These are phyloP conservation scores for Margaritispora aquatica DNA, from an alignment of 495 filamentous ascomycete genomes.

Conservation along the genomic window DNA sequence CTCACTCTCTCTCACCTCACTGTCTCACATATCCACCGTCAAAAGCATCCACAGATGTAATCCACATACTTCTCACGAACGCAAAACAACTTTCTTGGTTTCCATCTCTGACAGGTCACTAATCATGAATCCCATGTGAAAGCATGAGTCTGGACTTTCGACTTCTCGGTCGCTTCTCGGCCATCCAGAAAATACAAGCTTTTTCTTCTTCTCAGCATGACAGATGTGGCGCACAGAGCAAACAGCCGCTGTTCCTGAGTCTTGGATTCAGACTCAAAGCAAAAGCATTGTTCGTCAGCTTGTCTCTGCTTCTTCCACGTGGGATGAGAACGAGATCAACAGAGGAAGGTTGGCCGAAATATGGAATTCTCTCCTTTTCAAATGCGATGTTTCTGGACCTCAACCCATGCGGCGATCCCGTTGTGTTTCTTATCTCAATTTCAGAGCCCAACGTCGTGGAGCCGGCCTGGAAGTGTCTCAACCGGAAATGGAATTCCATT, in stretches of 20 bases:
- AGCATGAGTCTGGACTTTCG: background rate
- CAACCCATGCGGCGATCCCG: constrained; percentile 6
- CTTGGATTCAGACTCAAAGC: background rate
- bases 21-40: background rate
- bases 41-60: background rate
- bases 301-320: background rate
- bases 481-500: background rate
- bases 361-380: background rate
- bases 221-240: background rate
- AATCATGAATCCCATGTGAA: background rate
- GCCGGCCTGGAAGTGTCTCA: background rate
- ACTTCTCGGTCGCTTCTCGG: background rate
- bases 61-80: background rate
- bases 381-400: background rate
- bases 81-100: background rate
- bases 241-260: background rate
- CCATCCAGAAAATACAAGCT: background rate
- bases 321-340: no score
- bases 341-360: background rate
- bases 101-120: background rate
- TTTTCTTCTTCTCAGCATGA: background rate
- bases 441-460: constrained; percentile 5
- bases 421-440: background rate
- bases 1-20: background rate
- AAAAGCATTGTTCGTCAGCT: background rate